These are phyloP conservation scores for Phytophthora boehmeriae DNA, from an alignment of 352 stramenopile species.

Conservation along the genomic window DNA sequence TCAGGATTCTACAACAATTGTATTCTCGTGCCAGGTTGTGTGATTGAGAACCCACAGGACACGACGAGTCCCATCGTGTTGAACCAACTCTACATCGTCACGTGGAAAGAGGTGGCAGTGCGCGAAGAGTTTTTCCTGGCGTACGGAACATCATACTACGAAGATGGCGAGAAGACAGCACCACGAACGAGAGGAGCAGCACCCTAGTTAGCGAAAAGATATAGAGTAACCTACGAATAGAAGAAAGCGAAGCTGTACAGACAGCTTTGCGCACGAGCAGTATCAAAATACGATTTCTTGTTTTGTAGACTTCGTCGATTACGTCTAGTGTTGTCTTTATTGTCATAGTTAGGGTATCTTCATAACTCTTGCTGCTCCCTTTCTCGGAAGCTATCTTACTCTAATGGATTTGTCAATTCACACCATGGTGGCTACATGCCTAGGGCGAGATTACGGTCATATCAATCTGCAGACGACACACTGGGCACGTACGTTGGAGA, in stretches of 20 bases:
- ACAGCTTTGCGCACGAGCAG: neutral
- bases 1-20: slow-evolving; percentile 91
- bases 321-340: neutral
- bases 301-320: too few species aligned
- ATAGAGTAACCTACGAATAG: slow-evolving; percentile 53
- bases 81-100: slow-evolving; percentile 90
- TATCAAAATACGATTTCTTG: neutral
- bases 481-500: slow-evolving; percentile 72
- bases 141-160: slow-evolving; percentile 90
- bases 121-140: slow-evolving; percentile 89
- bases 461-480: slow-evolving; percentile 51
- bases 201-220: slow-evolving; percentile 38
- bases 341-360: too few species aligned
- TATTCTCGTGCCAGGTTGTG: slow-evolving; percentile 86
- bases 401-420: slow-evolving; percentile 2
- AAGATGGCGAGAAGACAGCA: slow-evolving; percentile 79
- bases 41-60: slow-evolving; percentile 83
- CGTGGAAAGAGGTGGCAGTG: slow-evolving; percentile 86
- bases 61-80: slow-evolving; percentile 78
- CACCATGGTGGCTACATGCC: neutral
- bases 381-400: neutral
- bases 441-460: slow-evolving; percentile 13
- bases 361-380: neutral
- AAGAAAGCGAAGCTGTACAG: slow-evolving; percentile 12
- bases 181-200: slow-evolving; percentile 34